Conservation (phyloP, 2,329 filamentous ascomycete species). For the Fusarium tjaetaba region DNA sequence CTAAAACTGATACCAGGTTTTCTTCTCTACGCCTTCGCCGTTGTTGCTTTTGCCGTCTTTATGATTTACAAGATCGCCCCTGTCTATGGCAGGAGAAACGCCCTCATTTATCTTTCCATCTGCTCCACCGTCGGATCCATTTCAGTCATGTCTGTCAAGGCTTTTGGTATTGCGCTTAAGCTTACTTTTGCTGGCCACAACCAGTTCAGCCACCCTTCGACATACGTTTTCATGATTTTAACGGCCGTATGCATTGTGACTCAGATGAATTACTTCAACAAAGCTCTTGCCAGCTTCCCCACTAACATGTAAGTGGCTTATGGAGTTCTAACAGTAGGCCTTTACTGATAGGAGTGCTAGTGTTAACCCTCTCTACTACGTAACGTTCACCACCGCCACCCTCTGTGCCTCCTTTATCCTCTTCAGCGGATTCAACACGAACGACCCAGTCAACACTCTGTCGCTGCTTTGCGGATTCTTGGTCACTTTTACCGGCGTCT, state of each 20-base stretch:
- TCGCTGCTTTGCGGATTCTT: constrained; percentile 94
- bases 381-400: constrained; percentile 95
- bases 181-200: constrained; percentile 93
- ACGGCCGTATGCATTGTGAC: constrained; percentile 93
- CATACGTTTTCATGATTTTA: constrained; percentile 96
- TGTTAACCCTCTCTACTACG: constrained; percentile 96
- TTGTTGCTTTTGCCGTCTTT: constrained; percentile 83
- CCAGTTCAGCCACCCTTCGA: constrained; percentile 93
- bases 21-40: constrained; percentile 82
- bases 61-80: constrained; percentile 98
- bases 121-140: constrained; percentile 97
- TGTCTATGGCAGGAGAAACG: constrained; percentile 91
- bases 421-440: constrained; percentile 95
- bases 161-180: constrained; percentile 97
- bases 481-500: constrained; percentile 94
- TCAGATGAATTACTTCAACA: constrained; percentile 99
- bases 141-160: constrained; percentile 99
- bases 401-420: constrained; percentile 95
- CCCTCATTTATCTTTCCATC: constrained; percentile 95
- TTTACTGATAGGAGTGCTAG: constrained; percentile 55
- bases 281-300: constrained; percentile 94
- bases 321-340: background rate
- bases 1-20: constrained; percentile 71
- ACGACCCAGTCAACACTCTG: constrained; percentile 88
- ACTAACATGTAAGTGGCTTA: constrained; percentile 84